Evolutionary conservation across 2,329 filamentous ascomycete genomes (phyloP).

Genomic region (Tolypocladium capitatum): DNA sequence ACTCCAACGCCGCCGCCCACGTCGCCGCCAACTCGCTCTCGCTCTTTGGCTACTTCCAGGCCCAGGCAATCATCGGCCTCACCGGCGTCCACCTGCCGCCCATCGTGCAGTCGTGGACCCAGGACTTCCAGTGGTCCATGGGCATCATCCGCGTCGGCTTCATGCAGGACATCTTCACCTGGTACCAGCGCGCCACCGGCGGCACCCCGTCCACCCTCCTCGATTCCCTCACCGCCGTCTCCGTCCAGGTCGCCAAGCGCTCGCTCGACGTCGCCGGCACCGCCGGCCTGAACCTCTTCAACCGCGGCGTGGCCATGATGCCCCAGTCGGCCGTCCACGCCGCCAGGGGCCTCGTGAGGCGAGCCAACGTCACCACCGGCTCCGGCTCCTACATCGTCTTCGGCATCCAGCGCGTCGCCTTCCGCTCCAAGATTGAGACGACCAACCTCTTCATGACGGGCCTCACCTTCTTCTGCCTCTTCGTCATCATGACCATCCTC

Average conservation of each 20-base stretch:
- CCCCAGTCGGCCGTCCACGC: conserved; percentile 23
- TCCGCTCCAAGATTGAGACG: conserved; percentile 59
- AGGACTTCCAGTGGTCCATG: conserved; percentile 98
- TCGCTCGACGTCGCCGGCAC: conserved; percentile 23
- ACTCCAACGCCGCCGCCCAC: conserved; percentile 88
- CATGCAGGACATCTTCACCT: conserved; percentile 78
- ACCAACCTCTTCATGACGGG: conserved; percentile 93
- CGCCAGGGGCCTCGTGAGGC: conserved; percentile 35
- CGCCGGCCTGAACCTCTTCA: conserved; percentile 30
- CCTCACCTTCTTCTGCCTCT: conserved; percentile 75
- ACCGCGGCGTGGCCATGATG: conserved; percentile 41
- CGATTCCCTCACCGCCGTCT: conserved; percentile 58
- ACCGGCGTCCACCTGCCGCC: conserved; percentile 71
- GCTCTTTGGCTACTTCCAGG: conserved; percentile 91
- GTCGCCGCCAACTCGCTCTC: conserved; percentile 87
- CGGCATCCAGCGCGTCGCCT: conserved; percentile 82
- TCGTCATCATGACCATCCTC: conserved; percentile 62
- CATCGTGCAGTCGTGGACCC: conserved; percentile 83
- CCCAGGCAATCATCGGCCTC: conserved; percentile 82
- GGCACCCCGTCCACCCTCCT: conserved; percentile 71
- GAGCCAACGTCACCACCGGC: conserved; percentile 37
- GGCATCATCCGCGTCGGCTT: conserved; percentile 83
- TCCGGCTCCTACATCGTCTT: conserved; percentile 51
- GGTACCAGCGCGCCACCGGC: conserved; percentile 90
- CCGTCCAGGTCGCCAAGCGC: conserved; percentile 69